Evolutionary conservation across 2,329 filamentous ascomycete species (phyloP), one percentile per base, ranked within the genome.

Genomic region (Anisogramma anomala): DNA sequence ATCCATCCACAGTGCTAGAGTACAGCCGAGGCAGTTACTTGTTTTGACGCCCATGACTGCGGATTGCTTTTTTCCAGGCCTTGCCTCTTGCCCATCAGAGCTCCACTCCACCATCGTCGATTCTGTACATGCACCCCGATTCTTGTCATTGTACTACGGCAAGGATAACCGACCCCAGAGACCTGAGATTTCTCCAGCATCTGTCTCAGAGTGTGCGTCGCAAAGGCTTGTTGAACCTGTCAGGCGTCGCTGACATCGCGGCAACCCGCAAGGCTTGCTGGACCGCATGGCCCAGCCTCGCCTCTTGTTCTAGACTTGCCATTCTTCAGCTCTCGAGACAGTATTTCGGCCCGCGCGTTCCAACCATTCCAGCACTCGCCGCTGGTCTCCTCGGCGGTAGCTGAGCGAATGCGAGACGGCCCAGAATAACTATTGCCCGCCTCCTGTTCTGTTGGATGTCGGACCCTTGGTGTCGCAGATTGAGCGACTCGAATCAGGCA

Each of bases 81-180:
- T n/a, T 44, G 11, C 30, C 38, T 5, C 22, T 6, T 9, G 22
- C 6, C 22, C 31, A 20, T 42, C 43, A 31, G 34, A 23, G 38
- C 37, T 41, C 41, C 30, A 41, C 37, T 38, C 41, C 30, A 37
- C 42, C 45, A 43, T 46, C 37, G 36, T 38, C 41, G 37, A 17
- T 33, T 44, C n/a, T n/a, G n/a, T 44, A 11, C 34, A 26, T 41
- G 41, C 37, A 39, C 30, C 27, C 19, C 36, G 37, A 22, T 26
- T 25, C 13, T 28, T 27, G 27, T 23, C 33, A 42, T 25, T 36
- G 34, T 37, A 30, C 19, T 30, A 34, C 19, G 15, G 18, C 45
- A 47, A 37, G 45, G 41, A 41, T 47, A 26, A 19, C 33, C 43
- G 41, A 41, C 31, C 27, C 22, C 37, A n/a, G 28, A n/a, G 15